phyloP scores from a whole-genome alignment of 176 grass and related monocot species.

The Carex parvula region DNA sequence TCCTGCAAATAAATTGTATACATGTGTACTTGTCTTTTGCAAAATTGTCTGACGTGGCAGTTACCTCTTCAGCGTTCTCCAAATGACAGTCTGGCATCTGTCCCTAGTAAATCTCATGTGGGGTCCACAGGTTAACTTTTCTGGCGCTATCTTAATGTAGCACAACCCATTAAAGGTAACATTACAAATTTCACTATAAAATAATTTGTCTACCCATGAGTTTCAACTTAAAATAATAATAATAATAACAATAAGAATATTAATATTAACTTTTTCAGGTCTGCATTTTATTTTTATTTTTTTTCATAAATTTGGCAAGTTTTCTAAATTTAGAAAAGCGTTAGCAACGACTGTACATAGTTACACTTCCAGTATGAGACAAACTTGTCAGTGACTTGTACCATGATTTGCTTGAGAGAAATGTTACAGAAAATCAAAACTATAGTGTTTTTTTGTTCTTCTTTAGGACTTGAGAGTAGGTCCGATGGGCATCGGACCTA shows the following conservation, averaged over 20 bases:
- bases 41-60: neutral
- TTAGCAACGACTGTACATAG: neutral
- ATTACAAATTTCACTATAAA: neutral
- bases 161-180: neutral
- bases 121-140: neutral
- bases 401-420: neutral
- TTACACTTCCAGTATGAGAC: neutral
- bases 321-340: neutral
- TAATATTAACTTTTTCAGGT: neutral
- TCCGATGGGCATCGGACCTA: no score
- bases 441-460: neutral
- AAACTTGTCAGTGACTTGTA: neutral
- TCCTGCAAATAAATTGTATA: neutral
- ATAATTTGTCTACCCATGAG: neutral
- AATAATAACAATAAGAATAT: neutral
- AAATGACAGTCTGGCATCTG: neutral
- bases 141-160: neutral
- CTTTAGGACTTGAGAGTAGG: no score
- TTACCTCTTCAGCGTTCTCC: neutral
- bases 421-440: neutral
- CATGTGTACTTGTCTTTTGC: neutral
- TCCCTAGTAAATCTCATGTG: neutral
- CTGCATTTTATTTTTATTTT: neutral
- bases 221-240: neutral
- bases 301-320: neutral